These are phyloP conservation scores for Acer campestre DNA, from an alignment of 345 rosid species.

Conservation along the genomic window DNA sequence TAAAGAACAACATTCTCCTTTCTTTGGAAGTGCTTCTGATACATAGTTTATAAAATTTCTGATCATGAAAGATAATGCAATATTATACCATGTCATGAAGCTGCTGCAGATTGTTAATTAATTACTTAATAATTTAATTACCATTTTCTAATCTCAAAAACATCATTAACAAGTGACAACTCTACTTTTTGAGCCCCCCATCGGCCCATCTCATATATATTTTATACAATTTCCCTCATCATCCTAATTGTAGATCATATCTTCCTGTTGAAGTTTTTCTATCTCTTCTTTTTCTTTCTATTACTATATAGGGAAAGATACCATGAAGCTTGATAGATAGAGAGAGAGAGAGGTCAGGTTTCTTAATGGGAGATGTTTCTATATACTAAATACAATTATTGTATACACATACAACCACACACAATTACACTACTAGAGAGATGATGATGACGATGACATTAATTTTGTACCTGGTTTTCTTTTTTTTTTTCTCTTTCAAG, in stretches of 20 bases:
- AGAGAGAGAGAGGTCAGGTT: too few species aligned
- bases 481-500: slow-evolving; percentile 18
- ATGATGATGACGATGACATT: background rate
- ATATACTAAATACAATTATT: too few species aligned
- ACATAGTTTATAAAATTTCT: background rate
- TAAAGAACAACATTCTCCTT: slow-evolving; percentile 14
- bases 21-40: background rate
- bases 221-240: background rate
- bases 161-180: background rate
- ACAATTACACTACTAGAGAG: background rate
- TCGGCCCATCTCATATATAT: background rate
- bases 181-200: background rate
- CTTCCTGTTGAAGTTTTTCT: slow-evolving; percentile 23
- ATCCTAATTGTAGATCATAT: slow-evolving; percentile 5
- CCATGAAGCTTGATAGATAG: too few species aligned
- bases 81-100: background rate
- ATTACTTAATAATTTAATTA: too few species aligned
- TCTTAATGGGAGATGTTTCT: too few species aligned
- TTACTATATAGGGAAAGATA: slow-evolving; percentile 3
- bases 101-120: background rate
- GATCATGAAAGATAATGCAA: background rate
- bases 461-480: slow-evolving; percentile 18
- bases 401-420: background rate
- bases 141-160: background rate
- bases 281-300: background rate